These are phyloP conservation scores for Morella rubra DNA, from an alignment of 306 rosid species.

Conservation along the genomic window DNA sequence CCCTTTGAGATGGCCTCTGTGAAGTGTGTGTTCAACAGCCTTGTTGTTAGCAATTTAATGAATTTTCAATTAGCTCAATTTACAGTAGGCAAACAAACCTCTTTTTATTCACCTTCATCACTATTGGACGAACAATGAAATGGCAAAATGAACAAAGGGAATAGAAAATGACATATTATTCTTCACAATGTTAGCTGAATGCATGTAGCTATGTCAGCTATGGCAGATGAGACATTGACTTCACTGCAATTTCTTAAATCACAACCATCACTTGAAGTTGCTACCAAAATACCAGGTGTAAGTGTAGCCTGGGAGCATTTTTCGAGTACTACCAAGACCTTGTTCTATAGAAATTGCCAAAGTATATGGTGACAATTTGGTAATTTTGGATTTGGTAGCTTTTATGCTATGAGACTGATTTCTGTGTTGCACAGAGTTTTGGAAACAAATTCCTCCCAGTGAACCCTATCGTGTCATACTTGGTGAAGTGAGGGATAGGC, in stretches of 20 bases:
- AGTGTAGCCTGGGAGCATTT: background rate
- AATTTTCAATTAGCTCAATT: background rate
- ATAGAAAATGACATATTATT: background rate
- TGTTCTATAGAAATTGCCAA: background rate
- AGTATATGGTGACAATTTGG: background rate
- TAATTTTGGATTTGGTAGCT: conserved; percentile 1
- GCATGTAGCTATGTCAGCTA: background rate
- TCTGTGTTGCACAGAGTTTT: conserved; percentile 59
- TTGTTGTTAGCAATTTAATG: background rate
- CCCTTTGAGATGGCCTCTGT: background rate
- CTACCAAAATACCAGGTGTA: background rate
- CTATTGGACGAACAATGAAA: background rate
- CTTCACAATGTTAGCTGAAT: background rate
- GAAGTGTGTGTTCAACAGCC: background rate
- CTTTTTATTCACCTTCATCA: background rate
- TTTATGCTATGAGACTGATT: conserved; percentile 11
- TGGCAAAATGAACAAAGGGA: background rate
- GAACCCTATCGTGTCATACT: conserved; percentile 96
- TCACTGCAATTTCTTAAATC: background rate
- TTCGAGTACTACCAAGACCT: background rate
- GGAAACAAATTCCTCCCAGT: conserved; percentile 83
- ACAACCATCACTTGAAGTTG: background rate
- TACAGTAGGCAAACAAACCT: background rate
- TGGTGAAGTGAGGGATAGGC: conserved; percentile 92
- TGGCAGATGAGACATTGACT: background rate